These are phyloP conservation scores for Aspergillus ustus DNA, from an alignment of 2,329 filamentous ascomycete genomes.

Conservation along the genomic window DNA sequence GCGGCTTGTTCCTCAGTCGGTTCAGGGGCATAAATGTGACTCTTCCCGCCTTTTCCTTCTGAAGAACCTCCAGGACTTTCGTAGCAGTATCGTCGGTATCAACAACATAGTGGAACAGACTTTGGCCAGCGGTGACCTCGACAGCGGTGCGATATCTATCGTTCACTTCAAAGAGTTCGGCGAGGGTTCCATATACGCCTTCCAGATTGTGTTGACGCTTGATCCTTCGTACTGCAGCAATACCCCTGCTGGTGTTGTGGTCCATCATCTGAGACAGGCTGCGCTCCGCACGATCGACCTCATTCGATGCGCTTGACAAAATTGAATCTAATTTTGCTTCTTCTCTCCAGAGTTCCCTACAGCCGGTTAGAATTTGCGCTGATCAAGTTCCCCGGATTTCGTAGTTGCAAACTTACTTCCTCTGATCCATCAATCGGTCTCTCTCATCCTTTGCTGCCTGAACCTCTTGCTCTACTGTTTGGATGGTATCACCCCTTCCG, in stretches of 20 bases:
- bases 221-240: constrained; percentile 83
- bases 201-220: constrained; percentile 78
- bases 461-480: constrained; percentile 73
- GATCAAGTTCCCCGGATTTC: neutral
- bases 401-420: constrained; percentile 60
- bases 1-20: constrained; percentile 70
- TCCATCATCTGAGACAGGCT: constrained; percentile 86
- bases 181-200: constrained; percentile 89
- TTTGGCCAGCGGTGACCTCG: constrained; percentile 89
- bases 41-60: constrained; percentile 78
- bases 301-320: constrained; percentile 73
- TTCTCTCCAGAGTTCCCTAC: constrained; percentile 75
- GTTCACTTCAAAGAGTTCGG: constrained; percentile 86
- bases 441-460: constrained; percentile 77
- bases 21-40: constrained; percentile 95
- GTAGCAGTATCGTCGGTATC: constrained; percentile 89
- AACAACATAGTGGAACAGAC: constrained; percentile 94
- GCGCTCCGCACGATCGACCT: constrained; percentile 77
- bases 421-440: constrained; percentile 81
- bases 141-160: constrained; percentile 86
- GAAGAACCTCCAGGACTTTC: constrained; percentile 76
- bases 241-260: constrained; percentile 79
- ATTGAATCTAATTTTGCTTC: constrained; percentile 84
- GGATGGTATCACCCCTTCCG: constrained; percentile 75
- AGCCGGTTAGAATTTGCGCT: constrained; percentile 12